Conservation (phyloP, 768 basidiomycete species). For the Lactifluus pinguis region DNA sequence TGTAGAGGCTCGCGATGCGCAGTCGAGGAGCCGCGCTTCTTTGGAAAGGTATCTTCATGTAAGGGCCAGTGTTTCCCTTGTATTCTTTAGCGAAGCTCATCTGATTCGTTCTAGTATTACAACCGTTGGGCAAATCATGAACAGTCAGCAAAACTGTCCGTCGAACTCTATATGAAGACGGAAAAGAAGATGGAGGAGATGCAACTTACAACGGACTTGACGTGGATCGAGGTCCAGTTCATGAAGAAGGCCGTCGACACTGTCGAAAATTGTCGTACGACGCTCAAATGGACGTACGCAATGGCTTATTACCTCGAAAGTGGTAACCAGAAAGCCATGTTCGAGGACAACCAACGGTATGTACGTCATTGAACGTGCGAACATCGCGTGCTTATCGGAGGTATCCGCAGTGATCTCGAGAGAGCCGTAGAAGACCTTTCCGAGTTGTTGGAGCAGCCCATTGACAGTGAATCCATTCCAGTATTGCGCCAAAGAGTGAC, state of each 20-base stretch:
- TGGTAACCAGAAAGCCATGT: slow-evolving; percentile 89
- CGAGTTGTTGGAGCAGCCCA: slow-evolving; percentile 84
- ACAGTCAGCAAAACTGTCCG: slow-evolving; percentile 93
- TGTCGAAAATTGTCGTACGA: slow-evolving; percentile 82
- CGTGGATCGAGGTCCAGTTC: slow-evolving; percentile 99
- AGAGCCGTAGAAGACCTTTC: slow-evolving; percentile 92
- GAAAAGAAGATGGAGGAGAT: slow-evolving; percentile 99
- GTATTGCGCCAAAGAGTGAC: slow-evolving; percentile 85
- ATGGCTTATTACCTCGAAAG: slow-evolving; percentile 96
- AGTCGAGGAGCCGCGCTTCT: slow-evolving; percentile 81
- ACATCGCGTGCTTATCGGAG: slow-evolving; percentile 5
- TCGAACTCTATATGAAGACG: slow-evolving; percentile 87
- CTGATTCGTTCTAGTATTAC: slow-evolving; percentile 63
- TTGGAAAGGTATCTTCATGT: slow-evolving; percentile 96
- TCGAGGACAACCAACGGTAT: slow-evolving; percentile 93
- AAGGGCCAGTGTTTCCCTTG: slow-evolving; percentile 23
- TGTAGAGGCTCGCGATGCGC: slow-evolving; percentile 82
- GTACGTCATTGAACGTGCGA: slow-evolving; percentile 16
- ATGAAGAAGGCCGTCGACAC: slow-evolving; percentile 98
- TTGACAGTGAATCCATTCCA: slow-evolving; percentile 78
- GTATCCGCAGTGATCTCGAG: slow-evolving; percentile 67
- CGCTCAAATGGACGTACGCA: slow-evolving; percentile 98
- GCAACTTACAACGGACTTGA: slow-evolving; percentile 84
- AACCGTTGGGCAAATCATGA: slow-evolving; percentile 99
- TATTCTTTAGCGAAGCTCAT: not conserved